A percentile compares a stretch with the other conserved stretches of the same genome.
Evolutionary conservation across 73 alveolate genomes (phyloP).

Genomic region (Uronychia binucleata): DNA sequence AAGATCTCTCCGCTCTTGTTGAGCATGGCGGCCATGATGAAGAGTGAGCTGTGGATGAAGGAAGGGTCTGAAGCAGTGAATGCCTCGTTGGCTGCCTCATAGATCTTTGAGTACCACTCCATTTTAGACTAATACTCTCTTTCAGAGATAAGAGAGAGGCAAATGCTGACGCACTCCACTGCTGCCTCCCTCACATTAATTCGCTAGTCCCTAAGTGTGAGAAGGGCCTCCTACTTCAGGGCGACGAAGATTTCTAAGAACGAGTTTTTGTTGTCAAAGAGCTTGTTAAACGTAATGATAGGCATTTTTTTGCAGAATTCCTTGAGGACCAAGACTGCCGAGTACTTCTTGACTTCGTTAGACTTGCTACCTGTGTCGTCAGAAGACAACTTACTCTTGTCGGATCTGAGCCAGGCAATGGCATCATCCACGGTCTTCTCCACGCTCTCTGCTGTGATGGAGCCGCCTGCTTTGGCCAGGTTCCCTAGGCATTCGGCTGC

Average conservation of each 20-base stretch:
- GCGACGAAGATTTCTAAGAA: slow-evolving; percentile 37
- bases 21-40: slow-evolving; percentile 34
- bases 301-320: slow-evolving; percentile 64
- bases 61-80: slow-evolving; percentile 31
- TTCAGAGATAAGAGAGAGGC: slow-evolving; percentile 35
- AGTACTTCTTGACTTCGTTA: slow-evolving; percentile 46
- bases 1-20: slow-evolving; percentile 2
- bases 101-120: slow-evolving; percentile 12
- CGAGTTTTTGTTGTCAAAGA: slow-evolving; percentile 32
- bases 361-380: slow-evolving; percentile 13
- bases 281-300: slow-evolving; percentile 52
- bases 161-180: slow-evolving; percentile 46
- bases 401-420: slow-evolving; percentile 49
- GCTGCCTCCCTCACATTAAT: slow-evolving; percentile 58
- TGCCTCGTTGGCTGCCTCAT: slow-evolving; percentile 37
- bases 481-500: slow-evolving; percentile 71
- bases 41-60: slow-evolving; percentile 35
- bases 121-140: slow-evolving; percentile 44
- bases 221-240: slow-evolving; percentile 20
- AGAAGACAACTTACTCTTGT: background rate
- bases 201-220: slow-evolving; percentile 38
- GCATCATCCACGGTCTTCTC: slow-evolving; percentile 49
- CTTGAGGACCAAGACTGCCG: slow-evolving; percentile 59
- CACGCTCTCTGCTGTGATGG: slow-evolving; percentile 55
- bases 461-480: slow-evolving; percentile 71